phyloP scores from a whole-genome alignment of 2,329 filamentous ascomycete genomes.

The Colletotrichum navitas region DNA sequence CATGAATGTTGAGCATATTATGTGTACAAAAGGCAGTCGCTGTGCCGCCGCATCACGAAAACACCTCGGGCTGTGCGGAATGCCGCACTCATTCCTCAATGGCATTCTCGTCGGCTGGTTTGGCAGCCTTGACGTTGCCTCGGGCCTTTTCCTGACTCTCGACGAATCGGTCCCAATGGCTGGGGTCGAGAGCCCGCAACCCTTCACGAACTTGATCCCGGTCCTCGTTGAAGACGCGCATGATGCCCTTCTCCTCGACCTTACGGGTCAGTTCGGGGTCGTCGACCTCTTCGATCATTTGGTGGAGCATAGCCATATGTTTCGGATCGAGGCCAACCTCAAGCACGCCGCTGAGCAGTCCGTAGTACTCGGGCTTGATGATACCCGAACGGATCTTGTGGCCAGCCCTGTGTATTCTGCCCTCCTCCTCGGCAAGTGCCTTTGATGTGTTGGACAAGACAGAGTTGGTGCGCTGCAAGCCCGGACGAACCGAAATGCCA shows the following conservation, averaged over 20 bases:
- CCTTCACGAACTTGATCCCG: conserved; percentile 62
- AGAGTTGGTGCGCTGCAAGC: conserved; percentile 65
- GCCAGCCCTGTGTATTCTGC: conserved; percentile 66
- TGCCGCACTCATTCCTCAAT: conserved; percentile 52
- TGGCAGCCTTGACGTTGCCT: conserved; percentile 60
- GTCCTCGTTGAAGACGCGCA: conserved; percentile 72
- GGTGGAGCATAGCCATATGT: conserved; percentile 66
- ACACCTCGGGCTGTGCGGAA: neutral
- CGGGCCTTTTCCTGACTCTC: conserved; percentile 72
- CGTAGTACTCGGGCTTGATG: conserved; percentile 64
- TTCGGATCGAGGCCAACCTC: conserved; percentile 64
- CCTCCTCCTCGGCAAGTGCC: conserved; percentile 69
- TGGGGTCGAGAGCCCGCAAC: conserved; percentile 72
- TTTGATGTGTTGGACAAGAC: conserved; percentile 63
- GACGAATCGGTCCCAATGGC: conserved; percentile 73
- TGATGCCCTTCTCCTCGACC: conserved; percentile 69
- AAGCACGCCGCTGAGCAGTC: conserved; percentile 62
- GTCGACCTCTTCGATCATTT: conserved; percentile 72
- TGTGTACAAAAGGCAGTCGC: conserved; percentile 28
- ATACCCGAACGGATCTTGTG: conserved; percentile 69
- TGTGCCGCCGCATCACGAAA: conserved; percentile 3
- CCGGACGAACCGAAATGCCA: conserved; percentile 55
- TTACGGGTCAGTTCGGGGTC: conserved; percentile 68
- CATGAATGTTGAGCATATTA: conserved; percentile 23
- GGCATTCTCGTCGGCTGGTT: conserved; percentile 56